Evolutionary conservation across 108 stramenopile genomes (phyloP).

Genomic region (Pseudonitzschia pungens): DNA sequence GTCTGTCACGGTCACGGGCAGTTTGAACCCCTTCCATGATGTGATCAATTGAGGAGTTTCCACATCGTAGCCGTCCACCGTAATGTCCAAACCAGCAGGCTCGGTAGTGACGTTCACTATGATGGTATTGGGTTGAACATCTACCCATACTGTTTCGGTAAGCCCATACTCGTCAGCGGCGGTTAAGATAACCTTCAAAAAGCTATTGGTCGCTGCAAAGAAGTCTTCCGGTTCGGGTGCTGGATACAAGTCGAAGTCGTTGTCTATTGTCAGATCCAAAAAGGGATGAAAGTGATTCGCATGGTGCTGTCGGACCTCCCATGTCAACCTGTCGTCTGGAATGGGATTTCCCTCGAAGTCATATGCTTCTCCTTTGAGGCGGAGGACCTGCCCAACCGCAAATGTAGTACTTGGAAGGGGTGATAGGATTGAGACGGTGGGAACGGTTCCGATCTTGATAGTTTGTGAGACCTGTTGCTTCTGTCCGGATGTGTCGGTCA

Average conservation of each 20-base stretch:
- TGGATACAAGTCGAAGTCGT: conserved; percentile 21
- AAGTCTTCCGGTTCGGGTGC: conserved; percentile 46
- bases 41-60: conserved; percentile 24
- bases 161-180: conserved; percentile 30
- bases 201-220: conserved; percentile 34
- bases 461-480: conserved; percentile 9
- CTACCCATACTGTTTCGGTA: conserved; percentile 16
- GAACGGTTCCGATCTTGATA: conserved; percentile 6
- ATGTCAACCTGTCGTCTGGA: conserved; percentile 24
- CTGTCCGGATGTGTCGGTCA: conserved; percentile 25
- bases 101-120: conserved; percentile 18
- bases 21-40: conserved; percentile 28
- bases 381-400: conserved; percentile 31
- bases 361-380: conserved; percentile 23
- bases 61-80: conserved; percentile 18
- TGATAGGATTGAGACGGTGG: conserved; percentile 16
- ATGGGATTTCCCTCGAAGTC: conserved; percentile 26
- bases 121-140: conserved; percentile 22
- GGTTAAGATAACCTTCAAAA: conserved; percentile 32
- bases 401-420: conserved; percentile 20
- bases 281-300: conserved; percentile 37
- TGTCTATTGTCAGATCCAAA: conserved; percentile 26
- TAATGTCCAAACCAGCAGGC: conserved; percentile 25
- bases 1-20: conserved; percentile 15
- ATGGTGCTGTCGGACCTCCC: conserved; percentile 44